Evolutionary conservation across 768 basidiomycete species (phyloP).

Genomic region (Rhizopogon vesiculosus): DNA sequence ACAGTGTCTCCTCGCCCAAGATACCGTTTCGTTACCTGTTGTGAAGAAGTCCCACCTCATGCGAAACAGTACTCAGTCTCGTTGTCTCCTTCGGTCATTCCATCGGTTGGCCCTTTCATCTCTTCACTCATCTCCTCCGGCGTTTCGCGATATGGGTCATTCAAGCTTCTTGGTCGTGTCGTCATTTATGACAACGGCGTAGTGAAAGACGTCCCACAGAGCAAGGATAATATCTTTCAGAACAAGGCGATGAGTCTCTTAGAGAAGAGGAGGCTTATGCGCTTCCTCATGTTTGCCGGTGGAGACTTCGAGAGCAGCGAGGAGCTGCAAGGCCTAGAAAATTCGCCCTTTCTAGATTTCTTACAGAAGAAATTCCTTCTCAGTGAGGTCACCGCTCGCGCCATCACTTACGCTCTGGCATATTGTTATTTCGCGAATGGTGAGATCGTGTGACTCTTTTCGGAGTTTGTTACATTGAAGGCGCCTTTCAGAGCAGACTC

Average conservation of each 20-base stretch:
- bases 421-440: constrained; percentile 59
- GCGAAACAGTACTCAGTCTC: constrained; percentile 82
- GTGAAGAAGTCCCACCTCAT: constrained; percentile 40
- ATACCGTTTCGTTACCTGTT: constrained; percentile 34
- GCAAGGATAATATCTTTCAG: constrained; percentile 93
- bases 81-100: constrained; percentile 77
- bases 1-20: constrained; percentile 29
- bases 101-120: constrained; percentile 74
- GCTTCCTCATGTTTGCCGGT: constrained; percentile 79
- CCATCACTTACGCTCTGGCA: constrained; percentile 76
- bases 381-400: constrained; percentile 46
- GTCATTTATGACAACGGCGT: constrained; percentile 49
- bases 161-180: constrained; percentile 73
- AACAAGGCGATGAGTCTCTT: constrained; percentile 68
- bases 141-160: constrained; percentile 88
- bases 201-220: constrained; percentile 72
- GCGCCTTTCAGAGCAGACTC: constrained; percentile 51
- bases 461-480: constrained; percentile 2
- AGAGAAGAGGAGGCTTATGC: constrained; percentile 90
- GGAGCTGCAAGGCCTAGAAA: constrained; percentile 54
- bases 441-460: constrained; percentile 23
- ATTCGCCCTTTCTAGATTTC: constrained; percentile 56
- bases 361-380: constrained; percentile 63
- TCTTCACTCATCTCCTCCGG: constrained; percentile 75
- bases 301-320: constrained; percentile 65